Evolutionary conservation across 2,329 filamentous ascomycete species (phyloP), one percentile per base, ranked within the genome.

Genomic region (Zymoseptoria passerinii): DNA sequence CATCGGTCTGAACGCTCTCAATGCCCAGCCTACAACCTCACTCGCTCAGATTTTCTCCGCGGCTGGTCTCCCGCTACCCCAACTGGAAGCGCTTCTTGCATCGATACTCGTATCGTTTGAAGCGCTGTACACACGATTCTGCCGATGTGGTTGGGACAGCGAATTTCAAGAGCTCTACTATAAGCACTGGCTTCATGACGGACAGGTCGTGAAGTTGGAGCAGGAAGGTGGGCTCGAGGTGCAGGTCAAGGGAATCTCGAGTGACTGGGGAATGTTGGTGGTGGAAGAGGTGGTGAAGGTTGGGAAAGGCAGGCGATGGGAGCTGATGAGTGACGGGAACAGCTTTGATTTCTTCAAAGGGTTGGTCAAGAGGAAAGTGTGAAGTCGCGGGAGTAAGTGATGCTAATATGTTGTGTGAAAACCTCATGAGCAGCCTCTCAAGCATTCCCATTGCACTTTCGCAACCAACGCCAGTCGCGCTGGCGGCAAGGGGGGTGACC

Each of bases 291-390:
- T 95, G 55, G 86, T 85, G 2, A 82, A 79, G 72, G 82, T 87
- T 59, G 90, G 90, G 62, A 78, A 85, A 55, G 92, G 92, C 0
- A 88, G 82, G 74, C 78, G 87, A 53, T 92, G 88, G 82, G 84
- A 87, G 66, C 75, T 99, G 74, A 92, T 96, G 78, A 96, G 91
- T 72, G 94, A 99, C 73, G 90, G 92, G 71, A 99, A 99, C 70
- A 96, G 92, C 73, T 99, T 99, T 77, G 94, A 99, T 75, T 99
- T 96, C 73, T 95, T 96, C 76, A 89, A 83, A 70, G 94, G 94
- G 0, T 70, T 99, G 67, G 77, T 99, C 19, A 90, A 84, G 77
- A 83, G 87, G 68, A 97, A 95, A 78, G 73, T 85, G 1, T 91
- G 48, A 61, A 13, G 16, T n/a, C 10, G 16, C 16, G 16, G 35